Percentiles rank a stretch among this genome's conserved stretches.
Evolutionary conservation across 208 protist species (phyloP).

Genomic region (Trypanosoma cruzi): DNA sequence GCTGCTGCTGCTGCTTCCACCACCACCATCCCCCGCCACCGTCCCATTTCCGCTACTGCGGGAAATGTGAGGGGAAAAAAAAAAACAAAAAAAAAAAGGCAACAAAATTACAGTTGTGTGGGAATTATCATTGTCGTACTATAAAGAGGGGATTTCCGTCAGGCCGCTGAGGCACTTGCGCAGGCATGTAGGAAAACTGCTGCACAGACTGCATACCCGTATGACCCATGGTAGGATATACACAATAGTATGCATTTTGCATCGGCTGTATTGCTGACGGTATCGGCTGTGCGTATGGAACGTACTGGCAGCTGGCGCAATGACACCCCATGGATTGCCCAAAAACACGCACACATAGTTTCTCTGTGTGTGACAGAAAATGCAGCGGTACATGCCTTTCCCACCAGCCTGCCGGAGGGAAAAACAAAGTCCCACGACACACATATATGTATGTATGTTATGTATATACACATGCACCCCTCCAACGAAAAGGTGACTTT

Average conservation of each 20-base stretch:
- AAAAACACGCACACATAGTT: too few relatives aligned
- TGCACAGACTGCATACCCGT: background rate
- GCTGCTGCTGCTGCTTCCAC: too few relatives aligned
- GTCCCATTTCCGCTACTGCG: background rate
- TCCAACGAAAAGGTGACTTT: too few relatives aligned
- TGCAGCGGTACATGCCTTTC: too few relatives aligned
- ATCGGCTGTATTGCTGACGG: background rate
- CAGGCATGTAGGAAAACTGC: background rate
- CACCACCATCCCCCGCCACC: too few relatives aligned
- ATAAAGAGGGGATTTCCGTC: background rate
- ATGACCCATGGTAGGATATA: background rate
- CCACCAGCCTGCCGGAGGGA: too few relatives aligned
- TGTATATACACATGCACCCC: too few relatives aligned
- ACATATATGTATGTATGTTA: constrained; percentile 5
- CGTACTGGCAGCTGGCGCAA: too few relatives aligned
- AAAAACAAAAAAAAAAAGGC: constrained; percentile 13
- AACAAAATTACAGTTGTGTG: too few relatives aligned
- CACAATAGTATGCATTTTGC: background rate
- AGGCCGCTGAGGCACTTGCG: background rate
- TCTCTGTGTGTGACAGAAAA: too few relatives aligned
- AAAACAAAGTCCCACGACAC: too few relatives aligned
- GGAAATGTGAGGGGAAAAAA: background rate
- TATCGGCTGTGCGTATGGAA: background rate
- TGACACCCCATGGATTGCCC: too few relatives aligned
- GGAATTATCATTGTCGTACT: background rate